Base-by-base conservation (phyloP, 495 filamentous ascomycete genomes). In the Ramalina intermedia region DNA sequence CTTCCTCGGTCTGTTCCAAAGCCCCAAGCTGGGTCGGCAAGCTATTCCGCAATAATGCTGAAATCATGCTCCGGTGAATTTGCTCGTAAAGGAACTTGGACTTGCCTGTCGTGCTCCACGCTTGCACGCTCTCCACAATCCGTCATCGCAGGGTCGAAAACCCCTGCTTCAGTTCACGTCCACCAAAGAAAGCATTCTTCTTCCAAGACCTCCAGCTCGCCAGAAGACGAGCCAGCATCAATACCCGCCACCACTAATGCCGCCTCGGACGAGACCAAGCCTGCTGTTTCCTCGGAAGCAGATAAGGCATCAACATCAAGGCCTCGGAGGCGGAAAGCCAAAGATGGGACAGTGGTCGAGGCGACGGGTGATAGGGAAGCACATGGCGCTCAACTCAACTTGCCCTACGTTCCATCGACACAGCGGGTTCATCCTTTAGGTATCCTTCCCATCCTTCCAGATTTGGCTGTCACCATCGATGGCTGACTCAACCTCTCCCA, bases 391-490 rank as follows among this genome's bases (percentile, higher is more conserved):
- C 45, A 40, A 12, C 68, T 73, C 39, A 78, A 76, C 51, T 73
- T 89, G 27, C 86, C 85, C 24, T 87, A 83, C 61, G 87, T 94
- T 35, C 87, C 86, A 42, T 85, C 81, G 53, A 94, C 87, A 38
- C 79, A 84, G 57, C 78, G 89, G 66, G 70, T 87, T 43, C 73
- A 81, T 54, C 73, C 82, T 42, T 74, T 82, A 66, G 82, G 85
- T 89, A 61, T 52, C 73, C 8, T 33, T 66, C 14, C 46, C 48
- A 36, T 29, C 26, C 45, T 11, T 35, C 14, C 11, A 24, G 29
- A 4, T 44, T 38, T 42, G 46, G 51, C 7, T 37, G 36, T 42
- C 48, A 46, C 39, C 44, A 23, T 23, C 35, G 43, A 24, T 67
- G 33, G 61, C 42, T 39, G 49, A 40, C 53, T 55, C 50, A 47